Percentiles rank a stretch among this genome's conserved stretches.
phyloP scores from a whole-genome alignment of 805 yeast species.

The Starmerella tilneyi region DNA sequence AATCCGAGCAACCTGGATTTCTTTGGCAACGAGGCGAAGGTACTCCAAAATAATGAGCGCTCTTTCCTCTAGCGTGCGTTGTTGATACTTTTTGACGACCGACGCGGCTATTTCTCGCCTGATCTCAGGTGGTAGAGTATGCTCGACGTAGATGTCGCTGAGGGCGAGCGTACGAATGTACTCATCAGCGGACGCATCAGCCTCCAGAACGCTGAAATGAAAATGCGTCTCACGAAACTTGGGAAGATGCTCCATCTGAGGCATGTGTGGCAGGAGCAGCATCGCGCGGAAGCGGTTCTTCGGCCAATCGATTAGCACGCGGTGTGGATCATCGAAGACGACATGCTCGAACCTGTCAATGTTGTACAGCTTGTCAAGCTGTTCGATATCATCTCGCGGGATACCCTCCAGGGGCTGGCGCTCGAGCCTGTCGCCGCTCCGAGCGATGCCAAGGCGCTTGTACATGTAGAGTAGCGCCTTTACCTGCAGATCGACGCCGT shows the following conservation, averaged over 20 bases:
- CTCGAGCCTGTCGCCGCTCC: constrained; percentile 15
- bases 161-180: constrained; percentile 39
- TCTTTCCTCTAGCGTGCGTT: constrained; percentile 24
- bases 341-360: constrained; percentile 35
- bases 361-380: constrained; percentile 50
- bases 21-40: constrained; percentile 44
- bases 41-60: constrained; percentile 43
- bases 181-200: constrained; percentile 37
- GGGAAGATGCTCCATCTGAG: constrained; percentile 35
- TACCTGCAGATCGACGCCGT: constrained; percentile 52
- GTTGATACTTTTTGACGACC: constrained; percentile 23
- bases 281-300: constrained; percentile 57
- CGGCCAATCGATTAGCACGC: constrained; percentile 55
- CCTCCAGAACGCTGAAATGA: constrained; percentile 35
- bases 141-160: constrained; percentile 51
- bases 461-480: constrained; percentile 50
- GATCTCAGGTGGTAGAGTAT: constrained; percentile 35
- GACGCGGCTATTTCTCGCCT: constrained; percentile 37
- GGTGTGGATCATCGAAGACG: constrained; percentile 46
- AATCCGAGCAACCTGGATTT: constrained; percentile 56
- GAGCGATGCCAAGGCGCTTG: constrained; percentile 32
- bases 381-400: constrained; percentile 28
- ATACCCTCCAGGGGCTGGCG: constrained; percentile 22
- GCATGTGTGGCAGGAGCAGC: constrained; percentile 44
- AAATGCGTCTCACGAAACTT: constrained; percentile 27